Evolutionary conservation across 129 eudicot genomes (phyloP).

Genomic region (sunflower (Helianthus annuus)): HanXRQr2.0-SUNRISE NC_035437.2:61963902-61964401

Average conservation of each 20-base stretch:
- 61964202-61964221: constrained; percentile 38
- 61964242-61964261: neutral
- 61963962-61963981: no score
- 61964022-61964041: no score
- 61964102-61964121: neutral
- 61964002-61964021: no score
- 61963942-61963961: no score
- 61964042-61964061: neutral
- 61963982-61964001: no score
- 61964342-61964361: neutral
- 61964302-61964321: constrained; percentile 1
- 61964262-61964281: constrained; percentile 17
- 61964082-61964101: neutral
- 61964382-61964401: no score
- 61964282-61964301: constrained; percentile 29
- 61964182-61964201: constrained; percentile 44
- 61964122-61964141: constrained; percentile 30
- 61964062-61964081: neutral
- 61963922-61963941: no score
- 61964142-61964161: constrained; percentile 33
- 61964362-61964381: neutral
- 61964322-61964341: neutral
- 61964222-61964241: constrained; percentile 34
- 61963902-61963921: no score
- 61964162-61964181: constrained; percentile 34